Evolutionary conservation across 176 grass and related monocot species (phyloP).

Genomic region (Bromus sterilis): DNA sequence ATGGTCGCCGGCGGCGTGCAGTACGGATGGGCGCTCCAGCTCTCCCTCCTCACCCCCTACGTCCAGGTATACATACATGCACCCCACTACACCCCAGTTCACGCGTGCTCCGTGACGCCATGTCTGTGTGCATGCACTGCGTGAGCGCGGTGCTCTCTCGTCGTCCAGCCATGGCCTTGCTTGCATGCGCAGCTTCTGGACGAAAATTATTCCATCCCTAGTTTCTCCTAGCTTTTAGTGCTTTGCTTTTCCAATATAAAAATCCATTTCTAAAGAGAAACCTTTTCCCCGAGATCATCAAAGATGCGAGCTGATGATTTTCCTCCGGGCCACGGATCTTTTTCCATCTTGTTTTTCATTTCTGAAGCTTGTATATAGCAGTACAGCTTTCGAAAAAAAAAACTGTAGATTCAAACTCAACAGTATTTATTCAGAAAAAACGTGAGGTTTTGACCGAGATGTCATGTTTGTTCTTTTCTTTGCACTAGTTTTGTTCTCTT

Average conservation of each 20-base stretch:
- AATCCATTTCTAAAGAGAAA: too few species aligned
- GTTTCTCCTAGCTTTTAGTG: background rate
- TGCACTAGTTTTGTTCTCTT: background rate
- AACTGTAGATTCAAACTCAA: background rate
- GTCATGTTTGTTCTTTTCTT: background rate
- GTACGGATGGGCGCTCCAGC: conserved; percentile 93
- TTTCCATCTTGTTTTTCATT: background rate
- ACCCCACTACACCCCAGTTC: background rate
- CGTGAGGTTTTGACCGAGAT: background rate
- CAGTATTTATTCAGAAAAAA: background rate
- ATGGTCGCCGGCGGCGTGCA: conserved; percentile 84
- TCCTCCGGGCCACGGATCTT: too few species aligned
- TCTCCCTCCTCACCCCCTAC: conserved; percentile 94
- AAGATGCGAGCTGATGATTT: too few species aligned
- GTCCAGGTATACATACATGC: conserved; percentile 48
- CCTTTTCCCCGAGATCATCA: too few species aligned
- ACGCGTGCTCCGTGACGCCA: background rate
- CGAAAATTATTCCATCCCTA: background rate
- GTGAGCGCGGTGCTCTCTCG: background rate
- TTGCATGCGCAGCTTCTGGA: background rate
- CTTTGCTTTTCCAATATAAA: background rate
- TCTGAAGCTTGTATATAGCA: background rate
- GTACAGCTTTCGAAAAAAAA: background rate
- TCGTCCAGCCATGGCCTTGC: background rate
- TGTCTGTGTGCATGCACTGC: background rate